Percentiles rank a stretch among this genome's conserved stretches.
Conservation (phyloP, 257 asterid genomes). For the Rubia yunnanensis region DNA sequence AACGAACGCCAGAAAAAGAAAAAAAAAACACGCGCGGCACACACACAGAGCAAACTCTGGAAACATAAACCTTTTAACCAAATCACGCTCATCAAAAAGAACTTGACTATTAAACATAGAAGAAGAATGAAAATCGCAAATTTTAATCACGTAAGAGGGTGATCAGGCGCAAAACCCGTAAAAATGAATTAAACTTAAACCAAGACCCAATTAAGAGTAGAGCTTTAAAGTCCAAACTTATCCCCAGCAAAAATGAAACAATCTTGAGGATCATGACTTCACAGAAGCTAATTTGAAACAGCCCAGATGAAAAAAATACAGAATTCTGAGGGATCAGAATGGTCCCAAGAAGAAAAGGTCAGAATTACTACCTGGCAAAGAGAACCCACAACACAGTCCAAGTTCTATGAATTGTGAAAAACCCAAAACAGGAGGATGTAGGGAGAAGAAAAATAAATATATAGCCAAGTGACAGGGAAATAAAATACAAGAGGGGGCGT, state of each 20-base stretch:
- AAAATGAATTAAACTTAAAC: slow-evolving; percentile 3
- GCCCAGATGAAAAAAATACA: slow-evolving; percentile 23
- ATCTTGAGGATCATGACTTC: slow-evolving; percentile 34
- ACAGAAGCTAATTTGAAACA: slow-evolving; percentile 2
- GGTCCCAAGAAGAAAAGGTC: slow-evolving; percentile 6
- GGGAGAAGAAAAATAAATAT: not conserved
- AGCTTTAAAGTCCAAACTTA: slow-evolving; percentile 24
- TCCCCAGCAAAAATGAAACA: slow-evolving; percentile 21
- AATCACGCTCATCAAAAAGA: not conserved
- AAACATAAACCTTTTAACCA: not conserved
- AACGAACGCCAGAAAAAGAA: slow-evolving; percentile 6
- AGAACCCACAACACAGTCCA: slow-evolving; percentile 13
- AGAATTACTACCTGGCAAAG: slow-evolving; percentile 28
- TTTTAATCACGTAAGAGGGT: not conserved
- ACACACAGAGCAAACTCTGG: not conserved
- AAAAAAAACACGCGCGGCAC: no score
- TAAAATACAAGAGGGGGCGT: no score
- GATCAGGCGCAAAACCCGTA: slow-evolving; percentile 6
- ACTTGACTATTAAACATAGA: not conserved
- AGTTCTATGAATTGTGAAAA: slow-evolving; percentile 3
- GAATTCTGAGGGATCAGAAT: slow-evolving; percentile 20
- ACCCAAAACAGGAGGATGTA: no score
- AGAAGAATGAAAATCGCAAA: not conserved
- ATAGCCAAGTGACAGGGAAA: not conserved
- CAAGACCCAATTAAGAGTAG: slow-evolving; percentile 21